Percentiles rank a stretch among this genome's conserved stretches.
Conservation (phyloP, 345 rosid species). For the Syzygium jambos region DNA sequence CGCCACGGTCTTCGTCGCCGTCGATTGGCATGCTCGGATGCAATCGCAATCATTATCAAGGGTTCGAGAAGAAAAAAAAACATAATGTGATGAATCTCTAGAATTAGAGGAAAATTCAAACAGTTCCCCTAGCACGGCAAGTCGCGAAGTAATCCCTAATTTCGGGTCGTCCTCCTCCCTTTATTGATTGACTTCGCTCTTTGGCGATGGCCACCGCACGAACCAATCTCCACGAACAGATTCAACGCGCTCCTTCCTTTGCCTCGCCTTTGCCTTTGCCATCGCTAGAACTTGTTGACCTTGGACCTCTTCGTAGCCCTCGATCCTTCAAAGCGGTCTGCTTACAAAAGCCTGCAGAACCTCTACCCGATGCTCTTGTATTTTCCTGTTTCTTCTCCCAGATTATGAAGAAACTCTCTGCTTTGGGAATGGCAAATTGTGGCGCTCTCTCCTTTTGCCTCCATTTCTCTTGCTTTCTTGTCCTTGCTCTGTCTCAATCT, state of each 20-base stretch:
- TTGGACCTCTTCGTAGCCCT: not conserved
- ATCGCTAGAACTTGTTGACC: not conserved
- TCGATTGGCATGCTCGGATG: not conserved
- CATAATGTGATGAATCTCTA: not conserved
- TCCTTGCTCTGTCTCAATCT: not conserved
- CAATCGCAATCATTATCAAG: too few relatives aligned
- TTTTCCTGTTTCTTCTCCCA: not conserved
- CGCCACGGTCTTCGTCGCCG: not conserved
- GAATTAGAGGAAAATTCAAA: not conserved
- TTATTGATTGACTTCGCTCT: not conserved
- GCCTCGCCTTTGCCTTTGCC: not conserved
- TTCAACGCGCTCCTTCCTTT: not conserved
- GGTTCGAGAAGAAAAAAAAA: not conserved
- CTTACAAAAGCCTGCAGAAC: not conserved
- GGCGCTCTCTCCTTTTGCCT: not conserved
- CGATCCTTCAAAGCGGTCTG: not conserved
- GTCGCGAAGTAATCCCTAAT: not conserved
- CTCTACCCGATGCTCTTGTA: not conserved
- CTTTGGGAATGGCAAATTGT: not conserved
- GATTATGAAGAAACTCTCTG: not conserved
- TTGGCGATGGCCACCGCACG: too few relatives aligned
- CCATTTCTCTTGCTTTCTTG: not conserved
- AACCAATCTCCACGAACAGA: not conserved
- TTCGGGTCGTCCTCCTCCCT: not conserved
- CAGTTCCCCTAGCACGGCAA: not conserved